Percentiles rank a stretch among this genome's conserved stretches.
Conservation (phyloP, 192 early-diverging fungal genomes). For the Coemansia sp. region DNA sequence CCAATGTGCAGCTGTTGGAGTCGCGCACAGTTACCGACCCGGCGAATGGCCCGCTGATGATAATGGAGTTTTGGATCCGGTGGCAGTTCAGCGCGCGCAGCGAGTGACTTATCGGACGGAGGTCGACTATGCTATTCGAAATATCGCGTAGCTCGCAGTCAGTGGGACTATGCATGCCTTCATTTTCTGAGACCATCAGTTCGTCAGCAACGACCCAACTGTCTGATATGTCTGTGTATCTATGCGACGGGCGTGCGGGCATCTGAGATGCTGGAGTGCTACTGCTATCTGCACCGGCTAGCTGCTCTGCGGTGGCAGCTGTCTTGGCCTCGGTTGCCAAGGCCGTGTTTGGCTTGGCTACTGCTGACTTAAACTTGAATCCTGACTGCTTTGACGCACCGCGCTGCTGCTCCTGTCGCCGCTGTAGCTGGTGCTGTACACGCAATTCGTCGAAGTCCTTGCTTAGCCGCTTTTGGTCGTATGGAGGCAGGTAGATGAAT, state of each 20-base stretch:
- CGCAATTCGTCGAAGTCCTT: conserved; percentile 42
- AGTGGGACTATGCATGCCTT: not conserved
- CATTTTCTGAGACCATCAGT: not conserved
- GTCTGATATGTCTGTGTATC: not conserved
- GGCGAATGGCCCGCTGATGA: conserved; percentile 67
- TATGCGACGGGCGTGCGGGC: not conserved
- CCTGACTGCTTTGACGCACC: conserved; percentile 3
- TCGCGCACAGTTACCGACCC: conserved; percentile 77
- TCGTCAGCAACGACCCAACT: conserved; percentile 10
- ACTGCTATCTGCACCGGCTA: not conserved
- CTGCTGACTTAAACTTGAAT: conserved; percentile 41
- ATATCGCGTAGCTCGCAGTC: conserved; percentile 57
- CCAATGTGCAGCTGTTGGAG: conserved; percentile 62
- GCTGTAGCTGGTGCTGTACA: conserved; percentile 10
- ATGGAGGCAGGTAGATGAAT: conserved; percentile 43
- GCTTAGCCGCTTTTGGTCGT: conserved; percentile 45
- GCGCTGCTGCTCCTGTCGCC: no score
- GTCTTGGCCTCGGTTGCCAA: not conserved
- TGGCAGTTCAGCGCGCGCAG: conserved; percentile 80
- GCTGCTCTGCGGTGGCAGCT: not conserved
- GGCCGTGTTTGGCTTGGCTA: not conserved
- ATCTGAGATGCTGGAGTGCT: not conserved
- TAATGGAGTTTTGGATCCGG: conserved; percentile 65
- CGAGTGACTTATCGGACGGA: conserved; percentile 53
- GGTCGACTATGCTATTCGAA: conserved; percentile 64